A percentile compares a stretch with the other conserved stretches of the same genome.
Evolutionary conservation across 495 filamentous ascomycete genomes (phyloP).

Genomic region (Oleoguttula mirabilis): DNA sequence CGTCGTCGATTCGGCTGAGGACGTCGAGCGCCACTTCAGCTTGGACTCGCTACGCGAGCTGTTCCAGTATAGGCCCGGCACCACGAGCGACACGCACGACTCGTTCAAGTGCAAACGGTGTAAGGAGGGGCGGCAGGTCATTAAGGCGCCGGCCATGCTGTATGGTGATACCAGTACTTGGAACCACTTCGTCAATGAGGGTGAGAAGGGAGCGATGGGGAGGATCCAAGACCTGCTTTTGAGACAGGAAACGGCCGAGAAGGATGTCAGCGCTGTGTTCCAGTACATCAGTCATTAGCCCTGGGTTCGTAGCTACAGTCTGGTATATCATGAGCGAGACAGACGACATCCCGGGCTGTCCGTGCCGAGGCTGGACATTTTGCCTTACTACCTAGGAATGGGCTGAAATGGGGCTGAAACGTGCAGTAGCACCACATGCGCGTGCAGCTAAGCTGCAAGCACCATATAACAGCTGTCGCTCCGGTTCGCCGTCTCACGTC

Average conservation of each 20-base stretch:
- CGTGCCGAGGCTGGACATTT: too few species aligned
- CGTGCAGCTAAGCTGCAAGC: too few species aligned
- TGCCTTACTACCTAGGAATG: too few species aligned
- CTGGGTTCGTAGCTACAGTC: too few species aligned
- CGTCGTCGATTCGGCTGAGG: slow-evolving; percentile 94
- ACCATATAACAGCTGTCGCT: too few species aligned
- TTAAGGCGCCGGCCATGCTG: slow-evolving; percentile 85
- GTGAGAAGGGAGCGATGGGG: slow-evolving; percentile 52
- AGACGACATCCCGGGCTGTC: too few species aligned
- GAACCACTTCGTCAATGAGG: slow-evolving; percentile 88
- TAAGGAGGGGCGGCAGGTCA: slow-evolving; percentile 65
- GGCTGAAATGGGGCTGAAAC: too few species aligned
- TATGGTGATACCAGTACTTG: slow-evolving; percentile 98
- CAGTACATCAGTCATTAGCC: slow-evolving; percentile 89
- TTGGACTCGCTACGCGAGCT: slow-evolving; percentile 79
- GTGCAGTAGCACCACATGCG: too few species aligned
- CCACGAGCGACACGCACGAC: slow-evolving; percentile 88
- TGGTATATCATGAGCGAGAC: too few species aligned
- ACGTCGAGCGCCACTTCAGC: slow-evolving; percentile 93
- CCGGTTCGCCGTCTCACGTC: too few species aligned
- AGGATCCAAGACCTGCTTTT: slow-evolving; percentile 85
- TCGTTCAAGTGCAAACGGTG: slow-evolving; percentile 99
- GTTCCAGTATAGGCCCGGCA: slow-evolving; percentile 79
- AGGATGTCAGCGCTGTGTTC: slow-evolving; percentile 84
- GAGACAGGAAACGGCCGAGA: slow-evolving; percentile 68